Base-by-base conservation (phyloP, 768 basidiomycete species). In the Phylloporus sp. region DNA sequence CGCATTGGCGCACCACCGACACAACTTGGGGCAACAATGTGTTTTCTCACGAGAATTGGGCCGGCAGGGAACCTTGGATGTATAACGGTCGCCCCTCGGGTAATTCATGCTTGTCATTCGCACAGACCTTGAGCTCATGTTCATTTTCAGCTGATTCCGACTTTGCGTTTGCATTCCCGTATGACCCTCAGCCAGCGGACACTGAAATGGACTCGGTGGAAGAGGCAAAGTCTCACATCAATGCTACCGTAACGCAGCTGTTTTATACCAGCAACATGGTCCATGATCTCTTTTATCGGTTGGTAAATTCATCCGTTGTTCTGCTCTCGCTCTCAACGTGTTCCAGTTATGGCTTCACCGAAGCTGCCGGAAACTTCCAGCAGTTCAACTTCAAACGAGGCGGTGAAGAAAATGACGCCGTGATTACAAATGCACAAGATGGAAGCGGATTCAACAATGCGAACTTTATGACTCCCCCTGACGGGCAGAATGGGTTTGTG, bases 381-480 rank as follows among this genome's bases (percentile, higher is more conserved):
- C 90, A 93, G 59, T 79, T 90, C 77, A 98, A 98, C 80, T 95
- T 94, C 58, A 93, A 83, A 1, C 81, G 83, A 32, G 95, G 94
- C 22, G 95, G 95, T 18, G 68, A 68, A 44, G 92, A 91, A 60
- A 80, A 80, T 52, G 93, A 99, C 54, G 92, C 82, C 26, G 90
- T 99, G 48, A 91, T 96, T 50, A 81, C 88, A 44, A 95, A 95
- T 59, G 95, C 95, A 2, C 92, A 97, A 68, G 95, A 97, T 56
- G 95, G 95, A 32, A 85, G 81, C 13, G 94, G 93, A 2, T 93
- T 80, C 71, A 93, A 90, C 72, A 90, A 90, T 48, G 90, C 88
- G 38, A 93, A 94, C 75, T 94, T 89, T 68, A 85, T 85, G 84
- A 89, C 85, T 0, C 84, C 84, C 40, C 84, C 85, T 42, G 79